Conservation (phyloP, 257 asterid species). For the Schizonepeta tenuifolia region DNA sequence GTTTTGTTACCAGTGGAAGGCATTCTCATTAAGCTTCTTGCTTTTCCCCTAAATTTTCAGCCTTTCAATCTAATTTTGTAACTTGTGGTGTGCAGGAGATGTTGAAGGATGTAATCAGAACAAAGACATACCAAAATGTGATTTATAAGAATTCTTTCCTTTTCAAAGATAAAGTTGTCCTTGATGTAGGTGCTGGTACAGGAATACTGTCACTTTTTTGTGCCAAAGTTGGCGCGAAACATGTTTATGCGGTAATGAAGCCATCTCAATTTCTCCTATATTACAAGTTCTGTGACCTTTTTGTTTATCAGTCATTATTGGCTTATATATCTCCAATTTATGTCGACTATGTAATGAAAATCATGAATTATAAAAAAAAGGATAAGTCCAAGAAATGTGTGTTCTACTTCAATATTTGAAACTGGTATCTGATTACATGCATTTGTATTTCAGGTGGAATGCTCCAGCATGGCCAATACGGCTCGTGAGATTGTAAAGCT, state of each 20-base stretch:
- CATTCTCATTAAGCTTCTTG: conserved; percentile 9
- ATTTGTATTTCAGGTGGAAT: conserved; percentile 69
- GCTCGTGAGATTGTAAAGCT: conserved; percentile 78
- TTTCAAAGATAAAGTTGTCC: conserved; percentile 88
- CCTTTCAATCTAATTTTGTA: conserved; percentile 21
- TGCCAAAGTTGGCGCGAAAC: conserved; percentile 94
- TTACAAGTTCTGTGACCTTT: background rate
- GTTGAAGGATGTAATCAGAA: conserved; percentile 90
- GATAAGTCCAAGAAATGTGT: background rate
- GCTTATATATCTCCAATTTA: background rate
- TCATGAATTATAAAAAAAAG: background rate
- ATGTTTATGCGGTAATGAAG: conserved; percentile 42
- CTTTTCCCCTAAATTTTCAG: background rate
- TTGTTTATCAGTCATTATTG: background rate
- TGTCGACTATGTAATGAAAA: background rate
- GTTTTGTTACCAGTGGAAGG: conserved; percentile 21
- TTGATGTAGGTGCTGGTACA: conserved; percentile 98
- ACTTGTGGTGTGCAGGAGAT: conserved; percentile 64
- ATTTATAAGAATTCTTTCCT: conserved; percentile 86
- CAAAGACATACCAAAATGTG: conserved; percentile 89
- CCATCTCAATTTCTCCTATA: background rate
- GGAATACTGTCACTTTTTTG: conserved; percentile 98
- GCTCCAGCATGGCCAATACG: conserved; percentile 96
- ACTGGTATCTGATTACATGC: conserved; percentile 20
- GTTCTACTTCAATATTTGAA: background rate